phyloP scores from a whole-genome alignment of 495 filamentous ascomycete species.

The Xanthoparmelia taractica region DNA sequence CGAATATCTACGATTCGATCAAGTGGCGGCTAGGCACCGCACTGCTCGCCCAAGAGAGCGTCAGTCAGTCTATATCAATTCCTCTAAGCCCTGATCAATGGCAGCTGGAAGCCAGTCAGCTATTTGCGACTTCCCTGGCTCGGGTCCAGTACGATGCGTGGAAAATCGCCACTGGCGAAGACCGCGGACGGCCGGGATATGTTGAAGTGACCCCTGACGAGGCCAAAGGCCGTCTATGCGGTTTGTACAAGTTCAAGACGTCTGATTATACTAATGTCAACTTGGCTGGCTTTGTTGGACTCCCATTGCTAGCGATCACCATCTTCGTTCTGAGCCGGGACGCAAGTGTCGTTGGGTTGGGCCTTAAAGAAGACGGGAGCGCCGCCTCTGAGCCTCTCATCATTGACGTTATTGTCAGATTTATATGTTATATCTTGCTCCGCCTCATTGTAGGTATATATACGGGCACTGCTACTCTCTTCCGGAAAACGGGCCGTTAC shows the following conservation, averaged over 20 bases:
- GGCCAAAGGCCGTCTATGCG: conserved; percentile 16
- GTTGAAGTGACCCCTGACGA: conserved; percentile 16
- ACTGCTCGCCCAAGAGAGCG: conserved; percentile 24
- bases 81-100: conserved; percentile 23
- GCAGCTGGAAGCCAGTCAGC: conserved; percentile 22
- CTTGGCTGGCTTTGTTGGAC: conserved; percentile 11
- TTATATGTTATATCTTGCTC: neutral
- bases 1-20: conserved; percentile 27
- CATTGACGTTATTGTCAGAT: neutral
- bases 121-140: conserved; percentile 27
- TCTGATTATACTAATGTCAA: conserved; percentile 17
- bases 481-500: neutral
- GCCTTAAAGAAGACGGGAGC: neutral
- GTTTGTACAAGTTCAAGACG: conserved; percentile 17
- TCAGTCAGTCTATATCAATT: conserved; percentile 20
- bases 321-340: conserved; percentile 12
- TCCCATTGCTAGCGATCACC: conserved; percentile 9
- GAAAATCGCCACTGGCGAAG: conserved; percentile 25
- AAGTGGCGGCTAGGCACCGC: conserved; percentile 23
- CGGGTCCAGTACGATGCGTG: conserved; percentile 25
- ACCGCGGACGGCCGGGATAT: conserved; percentile 20
- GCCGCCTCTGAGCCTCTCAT: neutral
- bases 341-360: conserved; percentile 6
- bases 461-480: neutral
- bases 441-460: neutral